Percentiles rank a stretch among this genome's conserved stretches.
Evolutionary conservation across 768 basidiomycete species (phyloP).

Genomic region (Goffeauzyma gilvescens): DNA sequence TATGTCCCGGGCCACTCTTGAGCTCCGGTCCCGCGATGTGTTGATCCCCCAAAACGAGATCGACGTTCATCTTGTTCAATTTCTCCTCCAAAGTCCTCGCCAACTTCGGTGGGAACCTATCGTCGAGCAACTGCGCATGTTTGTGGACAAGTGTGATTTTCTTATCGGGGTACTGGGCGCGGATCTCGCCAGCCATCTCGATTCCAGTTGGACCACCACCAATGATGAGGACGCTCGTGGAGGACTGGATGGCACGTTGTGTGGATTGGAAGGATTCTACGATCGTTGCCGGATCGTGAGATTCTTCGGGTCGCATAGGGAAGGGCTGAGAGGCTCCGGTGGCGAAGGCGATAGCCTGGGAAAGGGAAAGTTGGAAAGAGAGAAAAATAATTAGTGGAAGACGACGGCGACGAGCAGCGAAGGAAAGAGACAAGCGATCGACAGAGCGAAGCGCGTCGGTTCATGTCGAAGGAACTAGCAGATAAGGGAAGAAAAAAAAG

Average conservation of each 20-base stretch:
- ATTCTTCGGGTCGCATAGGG: slow-evolving; percentile 21
- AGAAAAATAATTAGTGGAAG: not conserved
- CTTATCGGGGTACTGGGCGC: slow-evolving; percentile 14
- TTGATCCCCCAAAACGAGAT: slow-evolving; percentile 14
- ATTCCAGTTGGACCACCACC: slow-evolving; percentile 59
- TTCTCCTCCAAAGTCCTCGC: slow-evolving; percentile 15
- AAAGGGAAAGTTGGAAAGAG: not conserved
- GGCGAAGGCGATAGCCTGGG: slow-evolving; percentile 24
- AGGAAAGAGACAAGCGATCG: no score
- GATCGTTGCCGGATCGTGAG: slow-evolving; percentile 1
- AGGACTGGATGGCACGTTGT: slow-evolving; percentile 38
- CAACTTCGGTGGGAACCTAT: slow-evolving; percentile 16
- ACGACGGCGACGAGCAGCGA: not conserved
- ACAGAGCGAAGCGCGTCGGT: no score
- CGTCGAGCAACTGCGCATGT: slow-evolving; percentile 9
- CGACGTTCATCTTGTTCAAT: slow-evolving; percentile 15
- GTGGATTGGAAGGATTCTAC: slow-evolving; percentile 3
- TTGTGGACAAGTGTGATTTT: slow-evolving; percentile 24
- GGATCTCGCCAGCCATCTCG: slow-evolving; percentile 26
- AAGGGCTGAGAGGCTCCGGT: slow-evolving; percentile 25
- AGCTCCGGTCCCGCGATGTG: slow-evolving; percentile 13
- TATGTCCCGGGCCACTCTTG: slow-evolving; percentile 14
- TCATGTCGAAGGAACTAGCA: no score
- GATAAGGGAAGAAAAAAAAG: no score
- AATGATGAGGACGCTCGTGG: slow-evolving; percentile 43